These are phyloP conservation scores for Echites panduratus DNA, from an alignment of 257 asterid species.

Conservation along the genomic window DNA sequence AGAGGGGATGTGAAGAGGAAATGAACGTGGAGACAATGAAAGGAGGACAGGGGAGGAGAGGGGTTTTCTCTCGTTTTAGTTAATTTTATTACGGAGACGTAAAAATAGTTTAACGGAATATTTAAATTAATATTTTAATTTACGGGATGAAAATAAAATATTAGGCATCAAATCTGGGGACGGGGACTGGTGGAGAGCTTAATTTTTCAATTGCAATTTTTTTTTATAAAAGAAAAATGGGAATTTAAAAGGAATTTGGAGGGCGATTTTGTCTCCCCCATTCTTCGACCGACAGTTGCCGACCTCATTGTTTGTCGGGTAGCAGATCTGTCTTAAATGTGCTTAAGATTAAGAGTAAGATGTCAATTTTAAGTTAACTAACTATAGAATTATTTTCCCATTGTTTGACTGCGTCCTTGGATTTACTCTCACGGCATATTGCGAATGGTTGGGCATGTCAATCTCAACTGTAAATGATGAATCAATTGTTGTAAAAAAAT, in stretches of 20 bases:
- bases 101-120: conserved; percentile 32
- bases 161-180: neutral
- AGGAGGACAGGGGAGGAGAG: conserved; percentile 18
- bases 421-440: neutral
- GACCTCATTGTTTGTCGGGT: conserved; percentile 68
- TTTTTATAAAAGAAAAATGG: too few relatives aligned
- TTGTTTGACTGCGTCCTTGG: neutral
- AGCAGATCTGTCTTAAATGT: conserved; percentile 35
- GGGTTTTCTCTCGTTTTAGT: conserved; percentile 16
- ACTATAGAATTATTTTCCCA: neutral
- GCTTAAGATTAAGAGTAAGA: neutral
- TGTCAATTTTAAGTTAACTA: conserved; percentile 27
- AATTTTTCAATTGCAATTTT: too few relatives aligned
- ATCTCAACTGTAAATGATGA: too few relatives aligned
- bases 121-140: conserved; percentile 34
- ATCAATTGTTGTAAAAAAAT: too few relatives aligned
- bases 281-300: conserved; percentile 76
- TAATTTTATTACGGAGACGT: conserved; percentile 13
- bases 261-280: conserved; percentile 54
- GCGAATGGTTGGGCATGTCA: neutral
- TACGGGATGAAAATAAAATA: conserved; percentile 1
- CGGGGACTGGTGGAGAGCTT: neutral
- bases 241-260: conserved; percentile 12
- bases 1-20: conserved; percentile 2
- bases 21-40: conserved; percentile 10